Base-by-base conservation (phyloP, 2,329 filamentous ascomycete genomes). In the Penicillium sp. region DNA sequence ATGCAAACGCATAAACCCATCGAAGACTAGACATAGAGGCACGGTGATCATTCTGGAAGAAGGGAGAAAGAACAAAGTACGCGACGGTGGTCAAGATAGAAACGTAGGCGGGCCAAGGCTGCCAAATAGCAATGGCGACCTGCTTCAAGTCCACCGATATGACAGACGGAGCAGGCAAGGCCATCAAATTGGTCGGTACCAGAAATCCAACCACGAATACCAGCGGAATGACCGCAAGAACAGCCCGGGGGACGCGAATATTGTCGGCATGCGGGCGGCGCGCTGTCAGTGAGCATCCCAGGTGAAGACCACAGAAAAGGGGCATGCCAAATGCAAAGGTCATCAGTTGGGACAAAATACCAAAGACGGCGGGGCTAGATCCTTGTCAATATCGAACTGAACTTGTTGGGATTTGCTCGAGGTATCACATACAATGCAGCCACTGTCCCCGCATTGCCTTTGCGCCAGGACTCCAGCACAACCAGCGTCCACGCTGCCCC, bases 101-200 rank as follows among this genome's bases (percentile, higher is more conserved):
- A 5, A 72, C 64, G 51, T 65, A 70, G 12, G 71, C 49, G 0
- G 73, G 71, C 56, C 73, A 76, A 3, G 65, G 56, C 45, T 76
- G 72, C 70, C 73, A 75, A 30, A 70, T 45, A 1, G 69, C 69
- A 16, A 73, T 69, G 39, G 68, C 63, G 14, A 60, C 58, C 48
- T 75, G 72, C 44, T 72, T 74, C 9, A 60, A 56, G n/a, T 62
- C 55, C 11, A 63, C 50, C 1, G 61, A 60, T 10, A 72, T 45
- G 1, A 61, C 14, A 0, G 50, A 51, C 0, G 69, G 70, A 2
- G 64, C 57, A 1, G 70, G 68, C 3, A 74, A 52, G 8, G 59
- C 51, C 60, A 74, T 67, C 3, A 69, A 44, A 14, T 67, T 38
- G 0, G 66, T 61, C 0, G 72, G 73, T 2, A 72, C 30, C 26